Evolutionary conservation across 768 basidiomycete genomes (phyloP), one percentile per base, ranked within the genome.

Genomic region (Phanerochaete carnosa): DNA sequence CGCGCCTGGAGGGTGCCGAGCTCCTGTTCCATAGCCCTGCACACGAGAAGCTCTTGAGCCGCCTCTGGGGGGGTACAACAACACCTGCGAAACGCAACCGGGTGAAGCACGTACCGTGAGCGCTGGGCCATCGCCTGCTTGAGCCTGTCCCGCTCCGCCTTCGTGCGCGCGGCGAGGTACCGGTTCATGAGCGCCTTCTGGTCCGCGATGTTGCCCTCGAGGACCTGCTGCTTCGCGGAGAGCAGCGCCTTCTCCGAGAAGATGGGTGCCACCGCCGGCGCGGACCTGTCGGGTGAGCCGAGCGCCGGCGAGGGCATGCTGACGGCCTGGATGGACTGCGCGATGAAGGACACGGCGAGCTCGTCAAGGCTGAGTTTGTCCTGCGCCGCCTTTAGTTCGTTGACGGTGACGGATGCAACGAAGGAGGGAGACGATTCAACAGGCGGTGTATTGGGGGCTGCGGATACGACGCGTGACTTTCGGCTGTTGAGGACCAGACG

Each of bases 341-440:
- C 76, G 59, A 87, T 86, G 64, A 87, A 83, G 0, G 83, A 82
- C 51, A 78, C 75, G 0, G 84, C 84, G 33, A 87, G 71, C 51
- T 83, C 80, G 39, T 85, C 83, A 35, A 85, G 65, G n/a, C 50
- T 59, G 45, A 58, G 28, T 25, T 55, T 55, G 32, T 11, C 45
- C 29, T 19, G 53, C 33, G 2, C 37, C 45, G 32, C 19, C 15
- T 19, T 33, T 16, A 57, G 6, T 33, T 30, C 26, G 5, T n/a
- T 60, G 51, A 53, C 53, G 26, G 45, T 57, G 50, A 46, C 55
- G 43, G 46, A 25, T 53, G 58, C 51, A 55, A 54, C 60, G 77
- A 61, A 50, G 78, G 61, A 61, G 67, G 72, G 35, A 79, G 73
- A 55, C 80, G 62, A 43, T 72, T 68, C 52, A 45, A 19, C 35